Base-by-base conservation (phyloP, 1,284 basidiomycete species). In the Schizophyllum commune region DNA sequence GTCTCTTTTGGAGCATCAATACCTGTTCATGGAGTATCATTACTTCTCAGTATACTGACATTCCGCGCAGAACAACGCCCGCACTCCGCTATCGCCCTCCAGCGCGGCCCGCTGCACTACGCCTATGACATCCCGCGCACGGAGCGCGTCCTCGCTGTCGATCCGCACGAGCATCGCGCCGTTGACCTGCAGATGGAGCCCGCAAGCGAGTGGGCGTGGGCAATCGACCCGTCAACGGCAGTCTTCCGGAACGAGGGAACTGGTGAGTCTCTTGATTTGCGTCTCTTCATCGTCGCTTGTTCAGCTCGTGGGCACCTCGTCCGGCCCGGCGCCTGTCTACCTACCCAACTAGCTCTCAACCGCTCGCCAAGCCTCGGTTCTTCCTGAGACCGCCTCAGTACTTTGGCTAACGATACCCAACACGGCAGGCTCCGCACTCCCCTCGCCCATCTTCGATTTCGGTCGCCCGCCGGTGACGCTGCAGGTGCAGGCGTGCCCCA, bases 31-130 rank as follows among this genome's bases (percentile, higher is more conserved):
- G 6, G 15, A 7, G 9, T 27, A 57, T n/a, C 52, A 9, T n/a
- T 55, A 4, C 2, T 39, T 22, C 9, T 58, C 22, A 17, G 21
- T 54, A 54, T 53, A 32, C 27, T 13, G 55, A 15, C 27, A 55
- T 15, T 20, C 7, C 52, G 15, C 21, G 59, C 59, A 83, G 82
- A 83, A 67, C 74, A 68, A 21, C 76, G 83, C 22, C 80, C 80
- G 19, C 77, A 83, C 64, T 77, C 77, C 15, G 82, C 82, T 7
- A 71, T 84, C 57, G 81, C 82, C 8, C 74, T 85, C 9, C 82
- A 84, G 58, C 78, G 83, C 17, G 83, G 83, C 15, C 79, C 81
- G 15, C 69, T 85, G 54, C 78, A 83, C 69, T 85, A 83, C 67
- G 83, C 83, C 15, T 80, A 79, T 66, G 82, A 84, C 67, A 83